These are phyloP conservation scores for Petunia secreta DNA, from an alignment of 257 asterid genomes.

Conservation along the genomic window DNA sequence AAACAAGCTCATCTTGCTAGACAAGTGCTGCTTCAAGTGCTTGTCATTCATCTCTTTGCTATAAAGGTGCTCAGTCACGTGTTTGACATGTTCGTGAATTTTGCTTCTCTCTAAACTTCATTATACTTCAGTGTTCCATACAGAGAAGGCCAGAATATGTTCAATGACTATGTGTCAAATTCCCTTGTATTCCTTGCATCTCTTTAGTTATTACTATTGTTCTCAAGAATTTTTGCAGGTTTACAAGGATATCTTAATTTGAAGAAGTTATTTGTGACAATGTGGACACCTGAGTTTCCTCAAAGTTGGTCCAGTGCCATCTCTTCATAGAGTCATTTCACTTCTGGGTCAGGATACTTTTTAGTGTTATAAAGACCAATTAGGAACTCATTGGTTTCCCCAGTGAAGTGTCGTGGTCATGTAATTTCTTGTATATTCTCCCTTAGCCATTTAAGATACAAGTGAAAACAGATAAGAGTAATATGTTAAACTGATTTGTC, in stretches of 20 bases:
- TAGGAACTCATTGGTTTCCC: slow-evolving; percentile 6
- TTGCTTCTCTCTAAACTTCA: slow-evolving; percentile 10
- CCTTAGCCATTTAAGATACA: slow-evolving; percentile 18
- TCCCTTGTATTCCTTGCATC: neutral
- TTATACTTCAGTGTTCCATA: neutral
- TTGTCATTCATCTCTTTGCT: neutral
- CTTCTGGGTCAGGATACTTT: neutral
- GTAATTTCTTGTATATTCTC: neutral
- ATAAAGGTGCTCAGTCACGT: neutral
- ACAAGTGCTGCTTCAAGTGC: slow-evolving; percentile 17
- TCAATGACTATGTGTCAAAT: neutral
- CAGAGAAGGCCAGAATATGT: neutral
- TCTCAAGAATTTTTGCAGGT: neutral
- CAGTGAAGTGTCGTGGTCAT: slow-evolving; percentile 1
- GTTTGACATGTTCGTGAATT: neutral
- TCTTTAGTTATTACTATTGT: neutral
- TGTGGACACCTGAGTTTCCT: neutral
- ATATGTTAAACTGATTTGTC: neutral
- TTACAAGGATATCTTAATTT: neutral
- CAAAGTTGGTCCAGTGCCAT: neutral
- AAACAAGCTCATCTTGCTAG: slow-evolving; percentile 6
- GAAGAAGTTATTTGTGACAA: neutral
- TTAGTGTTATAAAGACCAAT: neutral
- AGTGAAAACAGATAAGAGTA: neutral
- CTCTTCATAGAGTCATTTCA: neutral